phyloP scores from a whole-genome alignment of 768 basidiomycete genomes.

The Lactarius pseudohatsudake region DNA sequence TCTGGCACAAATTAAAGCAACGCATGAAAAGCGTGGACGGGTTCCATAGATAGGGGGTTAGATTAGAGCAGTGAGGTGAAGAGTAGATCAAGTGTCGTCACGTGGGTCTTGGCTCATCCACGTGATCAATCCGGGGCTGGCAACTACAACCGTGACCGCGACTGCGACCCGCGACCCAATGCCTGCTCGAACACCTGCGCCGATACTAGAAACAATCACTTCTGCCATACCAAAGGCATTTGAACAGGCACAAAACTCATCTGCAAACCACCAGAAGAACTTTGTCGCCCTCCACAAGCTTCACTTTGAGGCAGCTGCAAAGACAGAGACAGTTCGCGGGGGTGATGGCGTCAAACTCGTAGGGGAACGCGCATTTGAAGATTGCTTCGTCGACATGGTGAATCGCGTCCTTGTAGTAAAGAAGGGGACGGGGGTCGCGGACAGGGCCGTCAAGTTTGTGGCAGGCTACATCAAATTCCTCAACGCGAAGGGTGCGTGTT shows the following conservation, averaged over 20 bases:
- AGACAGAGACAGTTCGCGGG: constrained; percentile 49
- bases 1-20: constrained; percentile 17
- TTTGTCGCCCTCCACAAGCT: constrained; percentile 78
- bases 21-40: constrained; percentile 6
- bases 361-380: constrained; percentile 79
- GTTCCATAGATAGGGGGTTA: neutral
- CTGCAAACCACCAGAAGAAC: constrained; percentile 89
- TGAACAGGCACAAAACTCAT: constrained; percentile 70
- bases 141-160: neutral
- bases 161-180: neutral
- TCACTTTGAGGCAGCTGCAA: constrained; percentile 60
- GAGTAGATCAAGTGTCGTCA: too few species aligned
- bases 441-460: constrained; percentile 79
- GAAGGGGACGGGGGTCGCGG: constrained; percentile 76
- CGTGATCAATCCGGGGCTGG: neutral
- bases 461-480: constrained; percentile 74
- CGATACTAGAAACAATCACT: constrained; percentile 35
- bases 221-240: constrained; percentile 62
- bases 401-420: constrained; percentile 65
- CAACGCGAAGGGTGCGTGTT: constrained; percentile 66
- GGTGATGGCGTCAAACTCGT: constrained; percentile 54
- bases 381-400: constrained; percentile 59
- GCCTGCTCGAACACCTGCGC: constrained; percentile 35
- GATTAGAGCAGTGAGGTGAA: neutral
- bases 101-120: neutral